Evolutionary conservation across 2,329 filamentous ascomycete genomes (phyloP), one percentile per base, ranked within the genome.

Genomic region (Westerdykella sp.): DNA sequence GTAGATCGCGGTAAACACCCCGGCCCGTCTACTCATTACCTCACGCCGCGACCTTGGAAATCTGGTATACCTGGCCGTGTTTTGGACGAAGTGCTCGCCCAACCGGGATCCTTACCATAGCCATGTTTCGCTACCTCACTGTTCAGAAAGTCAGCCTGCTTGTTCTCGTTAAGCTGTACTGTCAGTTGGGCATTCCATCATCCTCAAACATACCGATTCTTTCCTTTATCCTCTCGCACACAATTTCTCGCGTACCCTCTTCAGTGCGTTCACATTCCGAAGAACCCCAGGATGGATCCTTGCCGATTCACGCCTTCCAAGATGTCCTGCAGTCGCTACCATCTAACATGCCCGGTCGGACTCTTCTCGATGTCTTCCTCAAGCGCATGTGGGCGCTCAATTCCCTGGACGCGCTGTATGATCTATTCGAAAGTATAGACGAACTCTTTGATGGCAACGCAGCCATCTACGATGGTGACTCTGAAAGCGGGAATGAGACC

Each of bases 281-380:
- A 9, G 57, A 54, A 18, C 56, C 50, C 45, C 63, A 54, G 48
- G 58, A 59, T 54, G 57, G 47, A 48, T 62, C 49, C n/a, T 48
- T 62, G 42, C 59, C 56, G 10, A 61, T 63, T 34, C 45, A 56
- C 34, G 70, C 70, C 42, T 70, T 80, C 40, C 71, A 78, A 53
- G 58, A 70, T 48, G 66, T 70, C 4, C 66, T 76, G 5, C 66
- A 69, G 16, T 42, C 47, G 28, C 72, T 70, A 48, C 56, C 67
- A 11, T 78, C 76, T 1, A 73, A 66, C 7, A 69, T 87, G 44
- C 85, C 88, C 0, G 88, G 88, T 2, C 78, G 85, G 38, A 84
- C 79, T n/a, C 69, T 96, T n/a, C 93, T 90, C 81, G 89, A 97
- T 60, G 72, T 85, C 2, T 87, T 96, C 44, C 75, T 97, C 11